Evolutionary conservation across 345 rosid genomes (phyloP), one percentile per base, ranked within the genome.

Genomic region (Microcos paniculata): DNA sequence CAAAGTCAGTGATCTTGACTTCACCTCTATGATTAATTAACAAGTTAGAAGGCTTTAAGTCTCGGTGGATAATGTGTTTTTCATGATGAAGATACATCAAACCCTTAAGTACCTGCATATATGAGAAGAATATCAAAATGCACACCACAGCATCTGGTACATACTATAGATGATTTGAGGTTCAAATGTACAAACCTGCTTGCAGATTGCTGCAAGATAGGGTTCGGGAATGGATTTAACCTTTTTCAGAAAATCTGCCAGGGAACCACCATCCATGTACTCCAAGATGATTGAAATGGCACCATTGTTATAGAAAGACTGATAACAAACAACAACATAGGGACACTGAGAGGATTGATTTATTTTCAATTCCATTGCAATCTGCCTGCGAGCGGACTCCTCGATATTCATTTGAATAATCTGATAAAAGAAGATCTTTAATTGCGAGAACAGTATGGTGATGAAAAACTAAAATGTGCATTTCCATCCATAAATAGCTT

Each of bases 1-100:
- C 98, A 81, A 95, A 95, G 80, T 95, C 97, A 18, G 99, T 88
- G 76, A 95, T 93, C 85, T 95, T 95, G 80, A 95, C 97, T 82
- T 91, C 96, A 61, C 99, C 99, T 84, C 89, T 85, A 73, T 95
- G 99, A 77, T 93, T 95, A 78, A 95, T 88, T 53, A 93, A 84
- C 88, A 95, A 82, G 80, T 95, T 93, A 1, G 97, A 92, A 23
- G 98, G 98, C 79, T 92, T 94, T 65, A 94, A 71, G 76, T 94
- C 90, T 73, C 95, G 77, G 80, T 90, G 95, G 62, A 90, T 89
- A 19, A 90, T 85, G 76, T 90, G 92, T 75, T 76, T 88, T 75
- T 95, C 96, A 57, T 85, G 93, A 80, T 95, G 99, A 80, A 95
- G 90, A 84, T 95, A 95, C 61, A 81, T 56, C 85, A 93, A 78